A percentile compares a stretch with the other conserved stretches of the same genome.
Evolutionary conservation across 208 protist genomes (phyloP).

Genomic region (Herpetomonas tarakana): DNA sequence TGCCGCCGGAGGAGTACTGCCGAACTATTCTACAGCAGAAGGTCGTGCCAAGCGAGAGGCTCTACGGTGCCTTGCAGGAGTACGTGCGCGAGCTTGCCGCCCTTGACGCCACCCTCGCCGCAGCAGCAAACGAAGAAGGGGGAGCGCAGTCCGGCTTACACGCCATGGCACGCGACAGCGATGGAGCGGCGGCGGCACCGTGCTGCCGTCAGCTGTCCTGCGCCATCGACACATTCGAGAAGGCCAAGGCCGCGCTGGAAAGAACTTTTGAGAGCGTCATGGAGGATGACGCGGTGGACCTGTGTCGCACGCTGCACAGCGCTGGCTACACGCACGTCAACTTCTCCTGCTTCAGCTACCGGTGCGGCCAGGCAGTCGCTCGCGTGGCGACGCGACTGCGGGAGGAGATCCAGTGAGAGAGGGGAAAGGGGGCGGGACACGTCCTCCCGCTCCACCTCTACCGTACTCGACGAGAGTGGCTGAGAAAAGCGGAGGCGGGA

Average conservation of each 20-base stretch:
- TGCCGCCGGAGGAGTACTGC: conserved; percentile 19
- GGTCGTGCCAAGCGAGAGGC: conserved; percentile 18
- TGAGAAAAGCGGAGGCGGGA: too few species aligned
- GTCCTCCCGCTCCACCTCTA: too few species aligned
- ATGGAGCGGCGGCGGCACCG: background rate
- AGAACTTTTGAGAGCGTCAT: conserved; percentile 14
- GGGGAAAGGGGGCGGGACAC: too few species aligned
- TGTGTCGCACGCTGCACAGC: conserved; percentile 15
- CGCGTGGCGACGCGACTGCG: conserved; percentile 20
- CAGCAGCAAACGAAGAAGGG: too few species aligned
- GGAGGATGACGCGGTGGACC: conserved; percentile 20
- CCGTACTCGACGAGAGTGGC: too few species aligned
- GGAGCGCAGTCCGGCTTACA: background rate
- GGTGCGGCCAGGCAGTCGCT: conserved; percentile 18
- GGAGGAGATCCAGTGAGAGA: too few species aligned
- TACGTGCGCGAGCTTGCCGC: conserved; percentile 18
- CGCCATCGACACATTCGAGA: conserved; percentile 4
- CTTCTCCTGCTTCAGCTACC: conserved; percentile 39
- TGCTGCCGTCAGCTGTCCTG: too few species aligned
- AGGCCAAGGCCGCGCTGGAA: conserved; percentile 24
- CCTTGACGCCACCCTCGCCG: too few species aligned
- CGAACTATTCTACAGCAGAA: conserved; percentile 22
- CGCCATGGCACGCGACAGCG: background rate
- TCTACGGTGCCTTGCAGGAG: conserved; percentile 20
- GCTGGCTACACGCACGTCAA: conserved; percentile 27